Evolutionary conservation across 2,329 filamentous ascomycete genomes (phyloP).

Genomic region (Neonectria punicea): DNA sequence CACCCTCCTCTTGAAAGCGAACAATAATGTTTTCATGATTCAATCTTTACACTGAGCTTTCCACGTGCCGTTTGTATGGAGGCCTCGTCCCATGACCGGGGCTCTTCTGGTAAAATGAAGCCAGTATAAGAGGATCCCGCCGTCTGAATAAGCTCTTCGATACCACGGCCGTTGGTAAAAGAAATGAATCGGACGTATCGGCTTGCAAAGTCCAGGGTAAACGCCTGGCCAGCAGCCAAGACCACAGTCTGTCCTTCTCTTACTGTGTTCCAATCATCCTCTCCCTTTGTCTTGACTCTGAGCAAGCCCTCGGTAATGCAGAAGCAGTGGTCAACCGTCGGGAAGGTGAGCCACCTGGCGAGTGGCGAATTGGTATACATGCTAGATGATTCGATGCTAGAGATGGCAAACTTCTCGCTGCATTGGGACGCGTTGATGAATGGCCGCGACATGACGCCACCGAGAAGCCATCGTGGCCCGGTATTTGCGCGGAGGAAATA

Average conservation of each 20-base stretch:
- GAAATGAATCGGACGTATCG: constrained; percentile 58
- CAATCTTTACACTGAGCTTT: constrained; percentile 16
- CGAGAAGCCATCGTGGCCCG: constrained; percentile 57
- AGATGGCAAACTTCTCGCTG: constrained; percentile 62
- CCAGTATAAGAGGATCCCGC: constrained; percentile 48
- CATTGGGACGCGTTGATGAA: constrained; percentile 60
- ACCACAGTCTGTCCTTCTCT: constrained; percentile 60
- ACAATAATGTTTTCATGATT: too few relatives aligned
- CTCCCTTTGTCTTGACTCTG: constrained; percentile 48
- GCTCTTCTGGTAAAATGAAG: constrained; percentile 52
- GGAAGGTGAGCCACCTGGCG: constrained; percentile 54
- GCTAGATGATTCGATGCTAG: constrained; percentile 59
- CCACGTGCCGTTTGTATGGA: neutral
- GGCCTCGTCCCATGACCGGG: constrained; percentile 2
- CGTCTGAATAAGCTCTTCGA: constrained; percentile 57
- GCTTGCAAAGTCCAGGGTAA: constrained; percentile 56
- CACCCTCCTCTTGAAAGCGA: too few relatives aligned
- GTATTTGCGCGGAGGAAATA: constrained; percentile 65
- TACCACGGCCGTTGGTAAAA: constrained; percentile 60
- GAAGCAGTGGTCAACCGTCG: constrained; percentile 62
- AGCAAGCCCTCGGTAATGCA: constrained; percentile 59
- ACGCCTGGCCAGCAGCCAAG: constrained; percentile 57
- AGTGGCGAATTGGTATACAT: constrained; percentile 51
- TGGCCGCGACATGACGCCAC: constrained; percentile 58
- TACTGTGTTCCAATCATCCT: constrained; percentile 36